phyloP scores from a whole-genome alignment of 257 asterid species.

The Datura wrightii region DNA sequence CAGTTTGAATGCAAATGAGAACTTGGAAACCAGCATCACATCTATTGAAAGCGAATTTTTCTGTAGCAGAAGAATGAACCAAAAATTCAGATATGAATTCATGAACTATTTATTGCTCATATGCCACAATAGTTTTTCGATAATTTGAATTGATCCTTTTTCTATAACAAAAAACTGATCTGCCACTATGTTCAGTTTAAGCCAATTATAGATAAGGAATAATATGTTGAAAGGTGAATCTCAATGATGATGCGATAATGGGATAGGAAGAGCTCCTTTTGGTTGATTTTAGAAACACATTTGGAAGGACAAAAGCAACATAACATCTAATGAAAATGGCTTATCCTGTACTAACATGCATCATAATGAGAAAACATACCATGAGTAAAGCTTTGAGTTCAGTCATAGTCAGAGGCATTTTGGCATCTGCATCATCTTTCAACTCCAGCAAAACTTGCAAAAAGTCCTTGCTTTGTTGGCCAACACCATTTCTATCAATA shows the following conservation, averaged over 20 bases:
- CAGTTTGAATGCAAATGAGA: background rate
- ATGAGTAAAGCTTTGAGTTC: constrained; percentile 78
- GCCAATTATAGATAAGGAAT: background rate
- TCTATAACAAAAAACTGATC: background rate
- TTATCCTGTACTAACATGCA: background rate
- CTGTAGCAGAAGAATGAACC: background rate
- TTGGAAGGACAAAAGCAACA: background rate
- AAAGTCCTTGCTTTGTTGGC: constrained; percentile 55
- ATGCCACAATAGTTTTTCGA: background rate
- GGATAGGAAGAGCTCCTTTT: background rate
- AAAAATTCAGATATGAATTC: too few relatives aligned
- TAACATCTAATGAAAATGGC: background rate
- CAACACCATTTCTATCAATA: constrained; percentile 23
- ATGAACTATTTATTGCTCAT: background rate
- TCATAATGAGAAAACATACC: constrained; percentile 45
- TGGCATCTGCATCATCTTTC: constrained; percentile 58
- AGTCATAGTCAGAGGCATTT: constrained; percentile 57
- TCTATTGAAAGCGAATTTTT: background rate
- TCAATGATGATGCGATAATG: background rate
- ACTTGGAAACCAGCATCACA: background rate
- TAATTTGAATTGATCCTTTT: background rate
- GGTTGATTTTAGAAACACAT: background rate
- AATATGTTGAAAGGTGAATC: background rate
- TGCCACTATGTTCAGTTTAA: background rate
- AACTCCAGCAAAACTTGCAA: constrained; percentile 59